Conservation (phyloP, 2,329 filamentous ascomycete genomes). For the Sclerotinia minor region DNA sequence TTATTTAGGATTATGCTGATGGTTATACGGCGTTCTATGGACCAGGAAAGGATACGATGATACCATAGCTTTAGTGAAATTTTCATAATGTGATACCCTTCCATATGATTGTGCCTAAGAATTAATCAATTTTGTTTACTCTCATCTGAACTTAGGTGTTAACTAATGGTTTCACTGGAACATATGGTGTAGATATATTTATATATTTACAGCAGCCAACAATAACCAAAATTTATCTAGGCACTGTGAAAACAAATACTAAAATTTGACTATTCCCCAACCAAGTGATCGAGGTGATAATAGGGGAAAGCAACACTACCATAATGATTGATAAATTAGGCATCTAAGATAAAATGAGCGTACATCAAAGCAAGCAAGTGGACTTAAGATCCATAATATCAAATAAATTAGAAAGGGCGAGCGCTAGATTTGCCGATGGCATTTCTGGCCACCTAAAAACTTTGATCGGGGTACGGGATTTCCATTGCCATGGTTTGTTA, state of each 20-base stretch:
- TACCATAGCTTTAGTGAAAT: conserved; percentile 17
- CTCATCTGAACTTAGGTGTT: neutral
- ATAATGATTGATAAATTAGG: neutral
- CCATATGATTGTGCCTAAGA: neutral
- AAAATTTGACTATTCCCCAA: too few relatives aligned
- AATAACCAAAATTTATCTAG: too few relatives aligned
- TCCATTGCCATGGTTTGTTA: too few relatives aligned
- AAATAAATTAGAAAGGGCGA: too few relatives aligned
- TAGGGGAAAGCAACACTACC: neutral
- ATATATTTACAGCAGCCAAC: neutral
- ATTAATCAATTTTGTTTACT: neutral
- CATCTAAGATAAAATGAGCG: too few relatives aligned
- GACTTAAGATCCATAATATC: too few relatives aligned
- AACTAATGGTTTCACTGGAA: neutral
- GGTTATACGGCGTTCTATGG: neutral
- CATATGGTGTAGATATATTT: neutral
- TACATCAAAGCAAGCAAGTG: too few relatives aligned
- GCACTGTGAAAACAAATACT: neutral
- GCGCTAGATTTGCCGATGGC: too few relatives aligned
- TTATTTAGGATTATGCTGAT: neutral
- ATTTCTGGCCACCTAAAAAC: too few relatives aligned
- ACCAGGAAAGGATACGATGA: conserved; percentile 3
- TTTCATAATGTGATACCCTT: conserved; percentile 11
- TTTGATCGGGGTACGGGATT: too few relatives aligned
- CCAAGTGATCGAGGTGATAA: neutral